These are phyloP conservation scores for Ascocoryne sarcoides DNA, from an alignment of 2,329 filamentous ascomycete species.

Conservation along the genomic window DNA sequence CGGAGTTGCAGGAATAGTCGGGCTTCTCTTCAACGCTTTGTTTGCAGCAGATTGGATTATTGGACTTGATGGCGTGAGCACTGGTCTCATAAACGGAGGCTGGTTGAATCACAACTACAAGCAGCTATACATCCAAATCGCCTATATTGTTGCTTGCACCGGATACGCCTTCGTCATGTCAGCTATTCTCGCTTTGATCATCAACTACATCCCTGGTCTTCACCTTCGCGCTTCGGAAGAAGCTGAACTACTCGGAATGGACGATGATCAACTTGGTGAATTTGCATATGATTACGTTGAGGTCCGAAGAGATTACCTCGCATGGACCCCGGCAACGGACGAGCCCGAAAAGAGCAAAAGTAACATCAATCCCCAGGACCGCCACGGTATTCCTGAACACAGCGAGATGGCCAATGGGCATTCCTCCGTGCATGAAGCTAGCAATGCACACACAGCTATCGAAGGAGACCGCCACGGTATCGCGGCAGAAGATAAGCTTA, in stretches of 20 bases:
- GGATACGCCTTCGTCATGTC: conserved; percentile 67
- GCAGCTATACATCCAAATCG: conserved; percentile 71
- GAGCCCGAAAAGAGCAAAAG: conserved; percentile 46
- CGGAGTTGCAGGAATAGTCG: conserved; percentile 59
- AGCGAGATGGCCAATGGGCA: conserved; percentile 55
- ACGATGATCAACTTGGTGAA: conserved; percentile 83
- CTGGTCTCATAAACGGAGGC: conserved; percentile 51
- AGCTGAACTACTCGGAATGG: conserved; percentile 79
- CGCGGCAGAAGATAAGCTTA: conserved; percentile 35
- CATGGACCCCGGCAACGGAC: conserved; percentile 70
- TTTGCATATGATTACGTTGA: conserved; percentile 89
- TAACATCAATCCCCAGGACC: conserved; percentile 51
- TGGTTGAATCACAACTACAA: conserved; percentile 69
- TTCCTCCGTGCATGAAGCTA: conserved; percentile 30
- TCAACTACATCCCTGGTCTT: conserved; percentile 69
- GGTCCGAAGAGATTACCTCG: conserved; percentile 78
- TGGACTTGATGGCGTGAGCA: conserved; percentile 70
- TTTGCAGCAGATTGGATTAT: conserved; percentile 64
- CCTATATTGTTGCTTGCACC: conserved; percentile 59
- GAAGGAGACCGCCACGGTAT: conserved; percentile 43
- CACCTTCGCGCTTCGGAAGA: conserved; percentile 73
- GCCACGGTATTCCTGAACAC: conserved; percentile 66
- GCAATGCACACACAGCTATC: conserved; percentile 35
- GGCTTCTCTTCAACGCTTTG: conserved; percentile 63
- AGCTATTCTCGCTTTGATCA: conserved; percentile 61